Evolutionary conservation across 371 early-diverging fungal genomes (phyloP).

Genomic region (Gilbertella persicaria): DNA sequence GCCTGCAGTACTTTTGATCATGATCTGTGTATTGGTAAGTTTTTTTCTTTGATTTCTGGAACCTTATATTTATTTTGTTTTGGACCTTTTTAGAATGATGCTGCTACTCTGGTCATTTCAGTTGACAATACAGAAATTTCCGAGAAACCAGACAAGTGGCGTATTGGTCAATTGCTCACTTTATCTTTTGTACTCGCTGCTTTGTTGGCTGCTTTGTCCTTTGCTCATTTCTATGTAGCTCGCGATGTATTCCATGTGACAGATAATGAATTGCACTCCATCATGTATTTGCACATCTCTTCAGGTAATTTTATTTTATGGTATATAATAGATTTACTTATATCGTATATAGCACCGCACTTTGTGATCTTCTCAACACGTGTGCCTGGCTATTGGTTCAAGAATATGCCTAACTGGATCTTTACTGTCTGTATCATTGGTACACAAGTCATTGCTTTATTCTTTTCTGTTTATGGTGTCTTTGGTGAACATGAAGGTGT

Average conservation of each 20-base stretch:
- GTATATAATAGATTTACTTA: not conserved
- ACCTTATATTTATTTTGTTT: conserved; percentile 32
- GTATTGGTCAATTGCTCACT: conserved; percentile 78
- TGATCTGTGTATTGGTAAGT: conserved; percentile 69
- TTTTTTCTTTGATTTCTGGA: too few species aligned
- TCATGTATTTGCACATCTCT: conserved; percentile 90
- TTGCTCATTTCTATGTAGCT: conserved; percentile 80
- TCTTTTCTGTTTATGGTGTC: conserved; percentile 84
- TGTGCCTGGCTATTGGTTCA: conserved; percentile 88
- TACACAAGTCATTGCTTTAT: conserved; percentile 89
- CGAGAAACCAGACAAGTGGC: conserved; percentile 82
- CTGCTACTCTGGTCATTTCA: conserved; percentile 88
- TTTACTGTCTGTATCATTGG: conserved; percentile 85
- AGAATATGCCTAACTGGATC: conserved; percentile 74
- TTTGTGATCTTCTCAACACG: conserved; percentile 97
- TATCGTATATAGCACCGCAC: conserved; percentile 72
- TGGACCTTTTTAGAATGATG: conserved; percentile 73
- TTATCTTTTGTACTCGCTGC: conserved; percentile 74
- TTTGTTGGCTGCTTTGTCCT: conserved; percentile 75
- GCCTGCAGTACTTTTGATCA: conserved; percentile 77
- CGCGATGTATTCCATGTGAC: conserved; percentile 56
- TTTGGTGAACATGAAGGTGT: conserved; percentile 47
- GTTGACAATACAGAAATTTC: conserved; percentile 88
- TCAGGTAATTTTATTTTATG: conserved; percentile 45
- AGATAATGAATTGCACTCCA: conserved; percentile 56